Conservation (phyloP, 2,329 filamentous ascomycete species). For the Fusarium sublunatum region DNA sequence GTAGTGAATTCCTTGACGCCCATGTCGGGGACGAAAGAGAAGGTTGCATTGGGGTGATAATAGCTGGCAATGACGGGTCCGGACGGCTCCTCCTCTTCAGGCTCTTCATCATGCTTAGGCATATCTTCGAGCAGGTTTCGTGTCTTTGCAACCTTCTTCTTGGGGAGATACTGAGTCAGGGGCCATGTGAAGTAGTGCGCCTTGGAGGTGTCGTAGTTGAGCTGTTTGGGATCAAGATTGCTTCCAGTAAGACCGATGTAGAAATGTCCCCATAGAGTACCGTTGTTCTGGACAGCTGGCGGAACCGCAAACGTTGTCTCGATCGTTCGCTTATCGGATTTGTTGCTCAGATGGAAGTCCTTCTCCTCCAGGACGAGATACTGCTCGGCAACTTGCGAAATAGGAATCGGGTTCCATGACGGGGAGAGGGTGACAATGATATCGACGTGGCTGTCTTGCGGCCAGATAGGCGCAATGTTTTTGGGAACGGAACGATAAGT, state of each 20-base stretch:
- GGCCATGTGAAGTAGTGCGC: conserved; percentile 88
- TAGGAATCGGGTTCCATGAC: conserved; percentile 73
- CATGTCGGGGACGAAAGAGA: conserved; percentile 85
- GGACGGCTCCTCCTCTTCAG: conserved; percentile 64
- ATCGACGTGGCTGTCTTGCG: conserved; percentile 80
- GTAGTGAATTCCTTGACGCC: conserved; percentile 75
- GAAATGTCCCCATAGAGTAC: conserved; percentile 94
- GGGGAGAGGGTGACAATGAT: conserved; percentile 86
- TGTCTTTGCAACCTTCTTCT: conserved; percentile 90
- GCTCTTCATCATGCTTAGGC: conserved; percentile 54
- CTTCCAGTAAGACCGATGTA: conserved; percentile 83
- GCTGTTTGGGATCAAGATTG: conserved; percentile 77
- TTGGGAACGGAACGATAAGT: conserved; percentile 74
- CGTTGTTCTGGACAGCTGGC: conserved; percentile 84
- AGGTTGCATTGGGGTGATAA: conserved; percentile 94
- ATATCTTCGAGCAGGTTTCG: conserved; percentile 80
- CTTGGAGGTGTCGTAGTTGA: conserved; percentile 76
- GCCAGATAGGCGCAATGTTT: conserved; percentile 88
- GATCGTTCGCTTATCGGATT: conserved; percentile 79
- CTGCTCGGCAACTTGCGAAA: conserved; percentile 73
- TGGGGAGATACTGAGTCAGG: conserved; percentile 87
- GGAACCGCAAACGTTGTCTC: conserved; percentile 84
- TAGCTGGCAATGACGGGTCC: conserved; percentile 83
- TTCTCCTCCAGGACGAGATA: conserved; percentile 83
- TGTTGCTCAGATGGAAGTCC: conserved; percentile 82